These are phyloP conservation scores for Aquilaria sinensis DNA, from an alignment of 345 rosid species.

Conservation along the genomic window DNA sequence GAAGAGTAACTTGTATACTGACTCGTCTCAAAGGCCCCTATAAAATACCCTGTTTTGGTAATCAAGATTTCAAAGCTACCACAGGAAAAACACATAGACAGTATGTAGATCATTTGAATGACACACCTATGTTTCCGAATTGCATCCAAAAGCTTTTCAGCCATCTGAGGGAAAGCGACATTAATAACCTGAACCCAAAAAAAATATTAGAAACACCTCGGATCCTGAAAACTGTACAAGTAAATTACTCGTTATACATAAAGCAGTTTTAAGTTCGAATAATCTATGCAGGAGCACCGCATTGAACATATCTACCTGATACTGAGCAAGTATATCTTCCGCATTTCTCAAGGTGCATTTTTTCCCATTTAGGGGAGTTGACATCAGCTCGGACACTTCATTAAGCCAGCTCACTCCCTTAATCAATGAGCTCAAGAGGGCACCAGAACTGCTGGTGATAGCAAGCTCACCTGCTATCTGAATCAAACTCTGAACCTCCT, in stretches of 20 bases:
- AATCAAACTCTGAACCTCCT: conserved; percentile 56
- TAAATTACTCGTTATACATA: not conserved
- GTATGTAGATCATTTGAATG: not conserved
- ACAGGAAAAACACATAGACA: not conserved
- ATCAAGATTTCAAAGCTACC: too few relatives aligned
- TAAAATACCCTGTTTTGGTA: too few relatives aligned
- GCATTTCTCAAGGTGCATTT: conserved; percentile 42
- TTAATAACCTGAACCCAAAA: conserved; percentile 29
- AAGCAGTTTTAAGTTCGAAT: conserved; percentile 5
- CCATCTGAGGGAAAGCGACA: conserved; percentile 33
- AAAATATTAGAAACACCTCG: conserved; percentile 1
- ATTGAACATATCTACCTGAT: conserved; percentile 28
- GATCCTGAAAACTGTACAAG: conserved; percentile 4
- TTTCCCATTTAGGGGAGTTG: conserved; percentile 23
- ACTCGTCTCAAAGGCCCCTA: too few relatives aligned
- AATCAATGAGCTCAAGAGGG: conserved; percentile 31
- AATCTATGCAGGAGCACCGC: not conserved
- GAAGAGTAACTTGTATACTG: too few relatives aligned
- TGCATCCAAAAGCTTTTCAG: conserved; percentile 32
- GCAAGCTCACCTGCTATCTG: conserved; percentile 26
- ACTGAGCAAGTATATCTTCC: conserved; percentile 44
- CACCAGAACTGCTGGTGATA: conserved; percentile 13
- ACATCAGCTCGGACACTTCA: conserved; percentile 36
- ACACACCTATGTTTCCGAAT: conserved; percentile 49
- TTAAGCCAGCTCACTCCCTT: conserved; percentile 50